Evolutionary conservation across 2,329 filamentous ascomycete genomes (phyloP).

Genomic region (Mycosphaerella sp.): DNA sequence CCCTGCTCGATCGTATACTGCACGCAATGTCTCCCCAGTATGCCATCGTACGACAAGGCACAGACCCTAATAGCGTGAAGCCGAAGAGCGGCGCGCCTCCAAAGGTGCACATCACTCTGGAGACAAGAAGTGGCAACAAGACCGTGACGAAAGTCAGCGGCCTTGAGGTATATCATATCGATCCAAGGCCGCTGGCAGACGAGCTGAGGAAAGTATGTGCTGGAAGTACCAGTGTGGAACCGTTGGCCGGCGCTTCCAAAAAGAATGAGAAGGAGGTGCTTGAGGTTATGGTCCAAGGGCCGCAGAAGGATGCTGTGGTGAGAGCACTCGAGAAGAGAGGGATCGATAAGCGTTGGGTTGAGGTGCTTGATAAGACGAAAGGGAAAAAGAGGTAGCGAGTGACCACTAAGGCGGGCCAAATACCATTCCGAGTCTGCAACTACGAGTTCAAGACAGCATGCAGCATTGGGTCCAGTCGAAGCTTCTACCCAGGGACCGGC

Average conservation of each 20-base stretch:
- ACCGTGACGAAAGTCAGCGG: slow-evolving; percentile 57
- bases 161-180: slow-evolving; percentile 56
- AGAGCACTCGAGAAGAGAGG: slow-evolving; percentile 55
- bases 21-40: slow-evolving; percentile 52
- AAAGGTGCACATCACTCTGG: slow-evolving; percentile 54
- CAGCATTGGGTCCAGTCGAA: too few species aligned
- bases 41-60: slow-evolving; percentile 48
- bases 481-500: too few species aligned
- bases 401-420: too few species aligned
- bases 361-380: slow-evolving; percentile 62
- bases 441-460: too few species aligned
- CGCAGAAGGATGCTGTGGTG: slow-evolving; percentile 55
- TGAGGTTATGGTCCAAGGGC: slow-evolving; percentile 63
- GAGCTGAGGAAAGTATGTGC: slow-evolving; percentile 62
- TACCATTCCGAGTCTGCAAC: too few species aligned
- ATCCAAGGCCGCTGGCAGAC: slow-evolving; percentile 55
- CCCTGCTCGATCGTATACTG: slow-evolving; percentile 53
- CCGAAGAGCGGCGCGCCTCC: slow-evolving; percentile 56
- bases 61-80: slow-evolving; percentile 44
- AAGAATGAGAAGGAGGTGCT: slow-evolving; percentile 57
- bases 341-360: slow-evolving; percentile 53
- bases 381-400: slow-evolving; percentile 47
- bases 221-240: slow-evolving; percentile 59
- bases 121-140: slow-evolving; percentile 61
- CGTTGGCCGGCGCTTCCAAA: slow-evolving; percentile 53